Evolutionary conservation across 805 yeast species (phyloP).

Genomic region (Starmerella etchellsii): DNA sequence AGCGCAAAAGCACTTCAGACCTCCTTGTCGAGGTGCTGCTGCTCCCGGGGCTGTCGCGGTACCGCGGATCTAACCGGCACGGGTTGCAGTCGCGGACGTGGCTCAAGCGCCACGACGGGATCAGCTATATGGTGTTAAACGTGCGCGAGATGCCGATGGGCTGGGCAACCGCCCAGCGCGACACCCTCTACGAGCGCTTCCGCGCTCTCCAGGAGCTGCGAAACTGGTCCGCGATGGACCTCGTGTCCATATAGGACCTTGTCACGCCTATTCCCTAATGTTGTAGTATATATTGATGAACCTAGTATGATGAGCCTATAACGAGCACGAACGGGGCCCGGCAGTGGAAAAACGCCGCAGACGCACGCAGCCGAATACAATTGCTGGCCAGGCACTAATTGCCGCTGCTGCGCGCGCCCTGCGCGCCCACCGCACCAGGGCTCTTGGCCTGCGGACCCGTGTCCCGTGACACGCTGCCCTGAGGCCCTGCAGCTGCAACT

Average conservation of each 20-base stretch:
- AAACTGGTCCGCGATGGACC: slow-evolving; percentile 3
- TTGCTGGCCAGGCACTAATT: too few species aligned
- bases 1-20: slow-evolving; percentile 28
- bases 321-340: too few species aligned
- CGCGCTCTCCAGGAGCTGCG: slow-evolving; percentile 10
- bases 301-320: too few species aligned
- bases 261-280: too few species aligned
- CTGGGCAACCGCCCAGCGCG: slow-evolving; percentile 9
- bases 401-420: too few species aligned
- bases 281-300: too few species aligned
- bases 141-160: slow-evolving; percentile 14
- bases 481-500: too few species aligned
- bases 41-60: slow-evolving; percentile 54
- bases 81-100: slow-evolving; percentile 68
- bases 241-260: slow-evolving; percentile 5
- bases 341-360: too few species aligned
- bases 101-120: slow-evolving; percentile 65
- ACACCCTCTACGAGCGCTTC: slow-evolving; percentile 5
- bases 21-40: slow-evolving; percentile 46
- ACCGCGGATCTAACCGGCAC: slow-evolving; percentile 52
- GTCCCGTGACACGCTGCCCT: too few species aligned
- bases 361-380: too few species aligned
- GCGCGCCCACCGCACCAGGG: too few species aligned
- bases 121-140: slow-evolving; percentile 45
- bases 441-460: too few species aligned